Evolutionary conservation across 306 rosid species (phyloP).

Genomic region (Begonia loranthoides): DNA sequence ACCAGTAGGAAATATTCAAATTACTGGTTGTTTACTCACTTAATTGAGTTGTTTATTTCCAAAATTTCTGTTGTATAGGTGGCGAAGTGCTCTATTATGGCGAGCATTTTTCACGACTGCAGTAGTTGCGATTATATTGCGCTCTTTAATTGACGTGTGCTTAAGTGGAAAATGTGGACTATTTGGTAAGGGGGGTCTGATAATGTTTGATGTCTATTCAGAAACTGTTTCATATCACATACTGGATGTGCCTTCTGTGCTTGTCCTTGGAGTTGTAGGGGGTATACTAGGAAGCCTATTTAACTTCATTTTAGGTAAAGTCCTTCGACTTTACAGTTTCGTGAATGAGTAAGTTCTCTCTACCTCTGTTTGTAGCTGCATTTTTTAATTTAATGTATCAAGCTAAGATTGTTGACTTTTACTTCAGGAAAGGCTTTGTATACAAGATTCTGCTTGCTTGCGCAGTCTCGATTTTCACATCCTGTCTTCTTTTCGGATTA

Average conservation of each 20-base stretch:
- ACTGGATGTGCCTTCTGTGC: slow-evolving; percentile 62
- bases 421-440: slow-evolving; percentile 55
- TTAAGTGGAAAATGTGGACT: slow-evolving; percentile 75
- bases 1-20: too few species aligned
- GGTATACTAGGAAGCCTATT: slow-evolving; percentile 81
- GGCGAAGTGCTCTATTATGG: slow-evolving; percentile 96
- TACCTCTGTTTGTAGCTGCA: background rate
- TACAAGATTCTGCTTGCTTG: slow-evolving; percentile 65
- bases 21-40: too few species aligned
- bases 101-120: slow-evolving; percentile 92
- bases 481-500: slow-evolving; percentile 83
- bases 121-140: slow-evolving; percentile 70
- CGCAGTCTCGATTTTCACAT: slow-evolving; percentile 61
- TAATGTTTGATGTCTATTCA: slow-evolving; percentile 82
- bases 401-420: slow-evolving; percentile 9
- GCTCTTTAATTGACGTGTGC: slow-evolving; percentile 76
- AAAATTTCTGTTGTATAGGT: slow-evolving; percentile 36
- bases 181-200: slow-evolving; percentile 93
- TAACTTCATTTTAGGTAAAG: slow-evolving; percentile 48
- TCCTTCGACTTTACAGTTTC: slow-evolving; percentile 63
- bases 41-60: too few species aligned
- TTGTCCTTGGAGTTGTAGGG: slow-evolving; percentile 62
- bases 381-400: slow-evolving; percentile 11
- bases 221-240: slow-evolving; percentile 55
- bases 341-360: slow-evolving; percentile 56